Evolutionary conservation across 2,329 filamentous ascomycete species (phyloP).

Genomic region (Huntiella abstrusa): DNA sequence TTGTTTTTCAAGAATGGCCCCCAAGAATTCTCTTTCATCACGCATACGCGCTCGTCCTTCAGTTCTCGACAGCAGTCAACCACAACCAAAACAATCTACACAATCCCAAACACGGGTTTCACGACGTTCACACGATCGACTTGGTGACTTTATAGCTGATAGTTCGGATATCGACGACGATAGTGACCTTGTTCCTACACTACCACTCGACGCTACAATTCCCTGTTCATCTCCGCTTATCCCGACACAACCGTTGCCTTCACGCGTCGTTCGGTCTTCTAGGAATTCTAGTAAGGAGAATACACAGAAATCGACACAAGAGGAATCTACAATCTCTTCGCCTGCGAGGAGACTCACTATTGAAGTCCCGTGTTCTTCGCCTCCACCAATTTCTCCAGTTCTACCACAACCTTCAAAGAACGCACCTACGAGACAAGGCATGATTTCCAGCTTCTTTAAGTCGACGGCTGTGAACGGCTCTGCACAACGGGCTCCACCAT

Average conservation of each 20-base stretch:
- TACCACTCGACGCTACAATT: constrained; percentile 22
- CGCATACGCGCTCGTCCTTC: too few species aligned
- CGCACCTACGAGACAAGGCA: constrained; percentile 17
- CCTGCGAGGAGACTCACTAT: constrained; percentile 24
- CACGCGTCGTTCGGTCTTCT: too few species aligned
- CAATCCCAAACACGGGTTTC: too few species aligned
- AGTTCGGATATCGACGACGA: neutral
- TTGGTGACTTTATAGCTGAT: too few species aligned
- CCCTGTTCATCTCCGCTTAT: constrained; percentile 26
- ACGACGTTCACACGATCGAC: too few species aligned
- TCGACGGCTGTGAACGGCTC: neutral
- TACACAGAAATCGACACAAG: constrained; percentile 12
- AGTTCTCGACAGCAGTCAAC: too few species aligned
- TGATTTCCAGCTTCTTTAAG: constrained; percentile 17
- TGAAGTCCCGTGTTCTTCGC: constrained; percentile 82
- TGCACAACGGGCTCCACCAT: constrained; percentile 14
- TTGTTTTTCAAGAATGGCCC: too few species aligned
- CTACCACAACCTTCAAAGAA: neutral
- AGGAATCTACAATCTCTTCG: constrained; percentile 24
- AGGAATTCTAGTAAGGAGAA: neutral
- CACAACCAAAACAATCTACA: too few species aligned
- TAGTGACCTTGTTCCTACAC: constrained; percentile 18
- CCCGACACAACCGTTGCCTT: constrained; percentile 26
- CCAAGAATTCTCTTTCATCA: too few species aligned
- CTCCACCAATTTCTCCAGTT: constrained; percentile 21